Conservation (phyloP, 306 rosid genomes). For the Boehmeria nivea region DNA sequence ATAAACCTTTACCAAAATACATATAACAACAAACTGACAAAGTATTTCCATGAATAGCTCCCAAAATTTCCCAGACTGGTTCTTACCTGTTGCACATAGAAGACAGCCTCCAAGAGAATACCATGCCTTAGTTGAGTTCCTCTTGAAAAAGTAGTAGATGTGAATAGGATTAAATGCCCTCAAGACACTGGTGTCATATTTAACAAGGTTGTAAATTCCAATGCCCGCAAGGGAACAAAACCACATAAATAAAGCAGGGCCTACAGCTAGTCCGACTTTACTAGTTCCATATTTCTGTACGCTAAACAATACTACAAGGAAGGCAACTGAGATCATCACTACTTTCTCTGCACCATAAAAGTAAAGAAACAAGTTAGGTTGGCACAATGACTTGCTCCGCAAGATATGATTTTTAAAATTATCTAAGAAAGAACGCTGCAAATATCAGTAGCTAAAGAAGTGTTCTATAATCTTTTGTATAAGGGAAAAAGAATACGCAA, state of each 20-base stretch:
- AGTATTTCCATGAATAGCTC: slow-evolving; percentile 16
- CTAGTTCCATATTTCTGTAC: slow-evolving; percentile 96
- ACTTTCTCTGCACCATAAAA: slow-evolving; percentile 66
- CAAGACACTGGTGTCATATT: slow-evolving; percentile 65
- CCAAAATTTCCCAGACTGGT: too few relatives aligned
- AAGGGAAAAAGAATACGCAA: neutral
- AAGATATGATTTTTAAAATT: neutral
- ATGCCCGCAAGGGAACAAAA: slow-evolving; percentile 80
- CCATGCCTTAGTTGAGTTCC: slow-evolving; percentile 95
- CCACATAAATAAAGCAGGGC: slow-evolving; percentile 95
- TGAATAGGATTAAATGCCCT: slow-evolving; percentile 90
- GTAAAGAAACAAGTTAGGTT: slow-evolving; percentile 7
- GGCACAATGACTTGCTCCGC: neutral
- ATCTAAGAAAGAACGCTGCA: neutral
- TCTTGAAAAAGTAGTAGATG: slow-evolving; percentile 81
- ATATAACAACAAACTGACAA: slow-evolving; percentile 1
- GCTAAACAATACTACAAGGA: slow-evolving; percentile 78
- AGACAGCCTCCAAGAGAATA: slow-evolving; percentile 96
- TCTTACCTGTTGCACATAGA: slow-evolving; percentile 96
- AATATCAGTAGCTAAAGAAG: neutral
- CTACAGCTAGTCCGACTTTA: slow-evolving; percentile 86
- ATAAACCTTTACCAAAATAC: slow-evolving; percentile 15
- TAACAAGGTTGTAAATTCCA: slow-evolving; percentile 82
- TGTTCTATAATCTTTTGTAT: neutral
- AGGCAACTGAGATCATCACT: slow-evolving; percentile 85